These are phyloP conservation scores for Piromyces sp. DNA, from an alignment of 192 early-diverging fungal genomes.

Conservation along the genomic window DNA sequence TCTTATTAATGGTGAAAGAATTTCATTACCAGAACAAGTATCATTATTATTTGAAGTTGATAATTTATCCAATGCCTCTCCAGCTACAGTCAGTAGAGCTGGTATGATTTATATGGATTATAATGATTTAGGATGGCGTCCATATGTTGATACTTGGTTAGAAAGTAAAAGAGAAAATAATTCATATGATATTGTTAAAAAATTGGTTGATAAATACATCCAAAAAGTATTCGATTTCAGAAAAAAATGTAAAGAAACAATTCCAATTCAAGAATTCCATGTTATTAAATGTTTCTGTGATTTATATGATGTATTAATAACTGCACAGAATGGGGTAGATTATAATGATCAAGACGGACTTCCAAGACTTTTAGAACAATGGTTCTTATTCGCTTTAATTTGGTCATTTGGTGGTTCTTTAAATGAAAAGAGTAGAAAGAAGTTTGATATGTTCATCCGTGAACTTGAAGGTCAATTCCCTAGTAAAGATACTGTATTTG, in stretches of 20 bases:
- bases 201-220: not conserved
- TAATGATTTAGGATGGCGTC: not conserved
- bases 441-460: conserved; percentile 23
- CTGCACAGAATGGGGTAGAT: not conserved
- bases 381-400: conserved; percentile 27
- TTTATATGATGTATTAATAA: not conserved
- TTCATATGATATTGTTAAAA: not conserved
- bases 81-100: conserved; percentile 42
- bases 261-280: conserved; percentile 9
- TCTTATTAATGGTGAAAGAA: conserved; percentile 43
- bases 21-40: conserved; percentile 35
- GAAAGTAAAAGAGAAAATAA: not conserved
- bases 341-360: conserved; percentile 2
- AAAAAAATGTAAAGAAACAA: conserved; percentile 9
- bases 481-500: conserved; percentile 22
- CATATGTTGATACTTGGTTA: not conserved
- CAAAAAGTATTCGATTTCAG: not conserved
- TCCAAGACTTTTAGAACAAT: conserved; percentile 17
- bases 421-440: conserved; percentile 23
- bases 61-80: conserved; percentile 38
- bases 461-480: conserved; percentile 12
- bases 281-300: not conserved
- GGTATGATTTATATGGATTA: conserved; percentile 32
- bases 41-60: conserved; percentile 45
- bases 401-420: conserved; percentile 40